phyloP scores from a whole-genome alignment of 2,329 filamentous ascomycete genomes.

The Parastagonospora avenae region DNA sequence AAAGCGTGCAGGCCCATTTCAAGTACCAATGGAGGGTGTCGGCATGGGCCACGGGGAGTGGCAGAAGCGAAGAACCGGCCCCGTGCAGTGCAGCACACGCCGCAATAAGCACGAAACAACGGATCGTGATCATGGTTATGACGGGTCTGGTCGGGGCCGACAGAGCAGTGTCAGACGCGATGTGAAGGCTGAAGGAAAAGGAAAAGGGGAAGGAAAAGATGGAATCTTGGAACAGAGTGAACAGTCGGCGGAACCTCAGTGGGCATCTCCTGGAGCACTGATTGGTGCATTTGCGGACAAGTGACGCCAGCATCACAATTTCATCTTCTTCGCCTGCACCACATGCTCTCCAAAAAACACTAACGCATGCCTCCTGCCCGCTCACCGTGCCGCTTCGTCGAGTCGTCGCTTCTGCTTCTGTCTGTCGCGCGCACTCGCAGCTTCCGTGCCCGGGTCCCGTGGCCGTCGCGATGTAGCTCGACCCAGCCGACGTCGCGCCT shows the following conservation, averaged over 20 bases:
- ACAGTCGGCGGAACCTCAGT: not conserved
- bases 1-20: conserved; percentile 33
- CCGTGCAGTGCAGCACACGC: conserved; percentile 22
- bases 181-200: too few species aligned
- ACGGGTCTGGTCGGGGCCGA: conserved; percentile 27
- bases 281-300: conserved; percentile 15
- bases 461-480: conserved; percentile 36
- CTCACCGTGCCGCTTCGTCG: conserved; percentile 25
- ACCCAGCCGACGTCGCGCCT: conserved; percentile 53
- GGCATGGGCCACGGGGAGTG: conserved; percentile 31
- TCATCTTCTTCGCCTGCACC: not conserved
- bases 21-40: conserved; percentile 26
- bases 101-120: conserved; percentile 20
- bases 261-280: conserved; percentile 8
- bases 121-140: too few species aligned
- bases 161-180: conserved; percentile 2
- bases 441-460: conserved; percentile 15
- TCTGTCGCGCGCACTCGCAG: conserved; percentile 25
- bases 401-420: conserved; percentile 26
- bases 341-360: not conserved
- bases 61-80: conserved; percentile 25
- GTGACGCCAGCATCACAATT: conserved; percentile 8
- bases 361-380: conserved; percentile 41
- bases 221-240: not conserved
- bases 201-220: too few species aligned